Evolutionary conservation across 163 green algal species (phyloP).

Genomic region (Volvox carteri): DNA sequence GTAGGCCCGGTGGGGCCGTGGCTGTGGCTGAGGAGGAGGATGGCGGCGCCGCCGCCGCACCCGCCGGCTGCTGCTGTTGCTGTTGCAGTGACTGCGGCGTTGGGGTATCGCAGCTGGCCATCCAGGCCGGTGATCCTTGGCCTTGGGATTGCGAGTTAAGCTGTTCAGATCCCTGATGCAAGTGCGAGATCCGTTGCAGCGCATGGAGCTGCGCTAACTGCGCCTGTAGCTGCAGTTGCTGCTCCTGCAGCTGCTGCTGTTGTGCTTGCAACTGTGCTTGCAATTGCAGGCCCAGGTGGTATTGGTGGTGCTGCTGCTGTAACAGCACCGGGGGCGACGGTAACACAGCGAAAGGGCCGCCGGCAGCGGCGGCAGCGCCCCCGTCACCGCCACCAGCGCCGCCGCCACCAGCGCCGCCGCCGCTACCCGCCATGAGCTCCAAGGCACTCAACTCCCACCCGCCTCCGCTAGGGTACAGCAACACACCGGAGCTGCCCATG

Average conservation of each 20-base stretch:
- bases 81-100: too few relatives aligned
- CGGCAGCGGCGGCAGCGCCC: background rate
- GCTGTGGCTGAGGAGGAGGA: too few relatives aligned
- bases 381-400: too few relatives aligned
- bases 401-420: background rate
- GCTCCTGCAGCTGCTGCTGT: slow-evolving; percentile 10
- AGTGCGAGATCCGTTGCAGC: too few relatives aligned
- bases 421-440: background rate
- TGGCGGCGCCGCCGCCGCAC: background rate
- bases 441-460: background rate
- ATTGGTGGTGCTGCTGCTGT: slow-evolving; percentile 22
- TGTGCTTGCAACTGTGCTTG: slow-evolving; percentile 5
- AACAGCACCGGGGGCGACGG: background rate
- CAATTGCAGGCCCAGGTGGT: background rate
- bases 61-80: slow-evolving; percentile 2
- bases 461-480: background rate
- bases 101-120: background rate
- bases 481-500: background rate
- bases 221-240: background rate
- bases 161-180: too few relatives aligned
- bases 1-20: background rate
- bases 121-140: too few relatives aligned
- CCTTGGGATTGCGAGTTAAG: too few relatives aligned
- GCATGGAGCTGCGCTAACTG: background rate
- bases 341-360: background rate